Base-by-base conservation (phyloP, 2,329 filamentous ascomycete genomes). In the Aaosphaeria arxii region DNA sequence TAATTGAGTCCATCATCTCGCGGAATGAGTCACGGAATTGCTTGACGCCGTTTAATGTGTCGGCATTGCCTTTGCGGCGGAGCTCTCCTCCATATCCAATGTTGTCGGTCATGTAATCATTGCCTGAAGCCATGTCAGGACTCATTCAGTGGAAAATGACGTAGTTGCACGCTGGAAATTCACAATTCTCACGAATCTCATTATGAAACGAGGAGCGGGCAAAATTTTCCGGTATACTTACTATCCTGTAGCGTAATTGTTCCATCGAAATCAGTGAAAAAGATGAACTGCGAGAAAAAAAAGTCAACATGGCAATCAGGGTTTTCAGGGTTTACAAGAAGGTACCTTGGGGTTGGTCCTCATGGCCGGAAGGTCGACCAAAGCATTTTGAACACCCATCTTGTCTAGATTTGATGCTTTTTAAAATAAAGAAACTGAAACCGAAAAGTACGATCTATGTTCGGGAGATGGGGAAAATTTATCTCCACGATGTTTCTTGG, bases 201-300 rank as follows among this genome's bases (percentile, higher is more conserved):
- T 9, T 32, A 43, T 11, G 33, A n/a, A 24, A 43, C 5, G 28
- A 13, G 42, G 33, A 42, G 17, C 17, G 17, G 17, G 17, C 17
- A 24, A 24, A 24, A 24, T 24, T 24, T 24, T 24, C 17, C 17
- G n/a, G 33, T 36, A 47, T 43, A 75, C 78, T 66, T 63, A 81
- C 81, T 84, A 71, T 87, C 84, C 63, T 83, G 76, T 48, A 84
- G 80, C 43, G 92, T 96, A 69, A 96, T 92, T 46, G 91, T 97
- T 64, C 94, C 94, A 73, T 99, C 94, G 69, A 97, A 97, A 75
- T 99, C 94, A 59, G 91, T 96, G 78, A 97, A 97, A 82, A 99
- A 96, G 77, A 99, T 91, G 77, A 89, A 88, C 74, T 90, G 31
- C 39, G 17, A 3, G 17, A 24, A n/a, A 36, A 35, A 36, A n/a